Evolutionary conservation across 176 grass and related monocot species (phyloP).

Genomic region (Chloris gayana): DNA sequence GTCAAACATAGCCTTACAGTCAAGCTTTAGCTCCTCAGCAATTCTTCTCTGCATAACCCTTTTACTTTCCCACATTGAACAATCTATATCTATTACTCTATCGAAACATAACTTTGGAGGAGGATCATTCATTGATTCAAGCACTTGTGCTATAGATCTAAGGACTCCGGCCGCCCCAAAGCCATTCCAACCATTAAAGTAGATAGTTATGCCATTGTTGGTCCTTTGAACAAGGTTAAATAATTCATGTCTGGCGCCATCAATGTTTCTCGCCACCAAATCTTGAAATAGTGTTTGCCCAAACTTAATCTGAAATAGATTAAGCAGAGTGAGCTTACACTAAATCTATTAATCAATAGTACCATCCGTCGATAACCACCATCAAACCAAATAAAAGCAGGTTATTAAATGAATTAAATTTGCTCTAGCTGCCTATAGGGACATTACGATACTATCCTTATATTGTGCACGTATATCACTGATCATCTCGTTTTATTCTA

Average conservation of each 20-base stretch:
- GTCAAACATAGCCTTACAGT: not conserved
- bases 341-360: no score
- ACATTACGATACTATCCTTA: no score
- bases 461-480: no score
- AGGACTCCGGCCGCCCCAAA: not conserved
- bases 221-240: accelerated
- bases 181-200: not conserved
- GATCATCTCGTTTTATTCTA: no score
- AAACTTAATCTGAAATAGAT: no score
- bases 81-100: not conserved
- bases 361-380: no score
- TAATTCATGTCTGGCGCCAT: accelerated
- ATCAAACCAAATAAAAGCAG: no score
- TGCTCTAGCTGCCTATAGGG: no score
- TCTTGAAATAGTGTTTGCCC: no score
- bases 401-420: no score
- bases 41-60: slow-evolving; percentile 20
- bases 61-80: not conserved
- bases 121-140: not conserved
- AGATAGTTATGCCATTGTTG: not conserved
- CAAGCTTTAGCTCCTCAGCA: slow-evolving; percentile 10
- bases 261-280: not conserved
- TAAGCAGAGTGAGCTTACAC: no score
- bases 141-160: not conserved
- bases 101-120: not conserved